phyloP scores from a whole-genome alignment of 306 rosid genomes.

The Lathyrus tuberosus region DNA sequence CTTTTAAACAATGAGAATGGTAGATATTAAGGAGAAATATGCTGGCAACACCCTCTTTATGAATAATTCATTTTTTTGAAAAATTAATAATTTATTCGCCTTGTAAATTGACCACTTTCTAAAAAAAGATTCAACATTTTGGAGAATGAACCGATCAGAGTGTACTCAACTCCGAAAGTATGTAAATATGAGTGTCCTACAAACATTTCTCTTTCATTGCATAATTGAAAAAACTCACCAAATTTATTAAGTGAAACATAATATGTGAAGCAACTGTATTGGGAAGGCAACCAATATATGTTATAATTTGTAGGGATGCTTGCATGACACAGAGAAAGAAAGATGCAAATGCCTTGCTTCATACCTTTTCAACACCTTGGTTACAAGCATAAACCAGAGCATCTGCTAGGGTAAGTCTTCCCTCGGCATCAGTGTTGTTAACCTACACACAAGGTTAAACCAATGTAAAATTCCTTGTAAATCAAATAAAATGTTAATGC shows the following conservation, averaged over 20 bases:
- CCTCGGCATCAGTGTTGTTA: conserved; percentile 99
- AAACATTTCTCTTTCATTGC: neutral
- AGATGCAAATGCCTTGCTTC: conserved; percentile 33
- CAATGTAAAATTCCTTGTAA: conserved; percentile 36
- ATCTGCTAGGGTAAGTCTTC: conserved; percentile 97
- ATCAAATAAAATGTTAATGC: conserved; percentile 2
- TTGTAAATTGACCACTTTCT: neutral
- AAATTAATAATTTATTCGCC: neutral
- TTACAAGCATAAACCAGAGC: conserved; percentile 94
- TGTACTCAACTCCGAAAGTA: neutral
- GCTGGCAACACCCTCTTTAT: conserved; percentile 1
- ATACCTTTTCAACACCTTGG: conserved; percentile 97
- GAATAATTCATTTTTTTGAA: neutral
- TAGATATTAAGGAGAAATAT: neutral
- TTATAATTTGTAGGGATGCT: conserved; percentile 15
- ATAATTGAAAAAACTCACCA: conserved; percentile 2
- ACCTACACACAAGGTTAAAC: conserved; percentile 58
- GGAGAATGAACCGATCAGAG: neutral
- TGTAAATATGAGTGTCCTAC: neutral
- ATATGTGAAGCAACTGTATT: neutral
- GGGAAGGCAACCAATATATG: neutral
- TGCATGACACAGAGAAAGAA: conserved; percentile 12
- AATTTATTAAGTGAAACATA: conserved; percentile 2
- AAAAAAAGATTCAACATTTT: neutral
- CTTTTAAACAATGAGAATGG: conserved; percentile 10